Base-by-base conservation (phyloP, 2,329 filamentous ascomycete species). In the Dactylellina parvicollis region DNA sequence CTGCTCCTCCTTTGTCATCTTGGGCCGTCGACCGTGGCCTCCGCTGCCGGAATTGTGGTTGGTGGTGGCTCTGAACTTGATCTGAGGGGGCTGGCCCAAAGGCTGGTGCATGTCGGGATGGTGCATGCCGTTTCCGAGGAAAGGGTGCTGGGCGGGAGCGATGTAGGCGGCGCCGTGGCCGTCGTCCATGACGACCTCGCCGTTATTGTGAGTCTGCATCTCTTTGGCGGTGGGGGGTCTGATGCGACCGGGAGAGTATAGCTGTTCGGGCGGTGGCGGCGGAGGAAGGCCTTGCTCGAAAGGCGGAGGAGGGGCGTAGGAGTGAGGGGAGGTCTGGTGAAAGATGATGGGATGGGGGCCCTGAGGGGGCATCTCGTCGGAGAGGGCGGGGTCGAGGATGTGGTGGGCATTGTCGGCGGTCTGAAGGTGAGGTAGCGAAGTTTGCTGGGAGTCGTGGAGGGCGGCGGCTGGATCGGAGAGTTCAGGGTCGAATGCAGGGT, bases 151-250 rank as follows among this genome's bases (percentile, higher is more conserved):
- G n/a, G 67, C 59, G 16, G 67, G 67, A 26, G 67, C 67, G 44
- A 72, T 72, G 54, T 72, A 72, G 44, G 67, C 67, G 44, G 59
- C 67, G 10, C 67, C 67, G 46, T 72, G 67, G 26, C 67, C 67
- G 59, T 72, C 67, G n/a, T 72, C 67, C 67, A 72, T 72, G 20
- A 72, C 60, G 42, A 72, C 67, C 24, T 72, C 67, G n/a, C 67
- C 67, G 18, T 49, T 72, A 32, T 72, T 49, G 28, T 72, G 67
- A 22, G 52, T 65, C 28, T 72, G 67, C 50, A 72, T 64, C 16
- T 72, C 67, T 46, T 72, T 72, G 8, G 59, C 40, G 34, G 59
- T 40, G 0, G 67, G 59, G n/a, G 52, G 50, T 49, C 59, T 72
- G 24, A 65, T 65, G 44, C 67, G 60, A 46, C 57, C 52, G 67